Evolutionary conservation across 805 yeast species (phyloP).

Genomic region (Suhomyces tanzawaensis): DNA sequence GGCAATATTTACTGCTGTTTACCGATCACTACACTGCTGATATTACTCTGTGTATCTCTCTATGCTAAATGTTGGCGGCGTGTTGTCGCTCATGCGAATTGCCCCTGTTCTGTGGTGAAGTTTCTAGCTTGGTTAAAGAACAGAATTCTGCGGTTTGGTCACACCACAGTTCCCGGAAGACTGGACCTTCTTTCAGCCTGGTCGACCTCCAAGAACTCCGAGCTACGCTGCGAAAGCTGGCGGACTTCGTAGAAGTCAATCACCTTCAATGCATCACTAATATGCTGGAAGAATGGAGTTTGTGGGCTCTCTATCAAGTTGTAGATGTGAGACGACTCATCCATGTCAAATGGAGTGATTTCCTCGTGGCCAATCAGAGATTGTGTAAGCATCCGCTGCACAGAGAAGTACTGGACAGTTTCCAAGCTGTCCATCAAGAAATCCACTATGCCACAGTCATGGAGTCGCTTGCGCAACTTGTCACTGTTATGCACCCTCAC

Average conservation of each 20-base stretch:
- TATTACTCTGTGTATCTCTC: too few relatives aligned
- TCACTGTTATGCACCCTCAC: conserved; percentile 30
- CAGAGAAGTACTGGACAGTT: conserved; percentile 22
- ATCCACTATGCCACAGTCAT: conserved; percentile 27
- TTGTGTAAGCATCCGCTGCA: conserved; percentile 11
- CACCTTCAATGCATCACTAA: conserved; percentile 38
- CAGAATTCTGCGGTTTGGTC: too few relatives aligned
- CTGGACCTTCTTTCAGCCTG: background rate
- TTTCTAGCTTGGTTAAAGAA: too few relatives aligned
- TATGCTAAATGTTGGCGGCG: too few relatives aligned
- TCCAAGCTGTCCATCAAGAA: conserved; percentile 25
- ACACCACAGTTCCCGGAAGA: background rate
- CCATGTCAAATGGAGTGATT: conserved; percentile 11
- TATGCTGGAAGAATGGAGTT: conserved; percentile 35
- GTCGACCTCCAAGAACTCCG: background rate
- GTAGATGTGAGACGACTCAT: conserved; percentile 15
- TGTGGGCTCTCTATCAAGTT: conserved; percentile 25
- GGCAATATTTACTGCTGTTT: too few relatives aligned
- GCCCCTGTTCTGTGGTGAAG: too few relatives aligned
- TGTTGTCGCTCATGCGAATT: too few relatives aligned
- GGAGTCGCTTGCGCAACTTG: conserved; percentile 27
- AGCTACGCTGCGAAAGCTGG: background rate
- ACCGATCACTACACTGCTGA: too few relatives aligned
- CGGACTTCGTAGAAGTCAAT: conserved; percentile 34
- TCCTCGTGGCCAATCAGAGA: conserved; percentile 1